Evolutionary conservation across 106 monocot species (phyloP).

Genomic region (Dioscorea zingiberensis): DNA sequence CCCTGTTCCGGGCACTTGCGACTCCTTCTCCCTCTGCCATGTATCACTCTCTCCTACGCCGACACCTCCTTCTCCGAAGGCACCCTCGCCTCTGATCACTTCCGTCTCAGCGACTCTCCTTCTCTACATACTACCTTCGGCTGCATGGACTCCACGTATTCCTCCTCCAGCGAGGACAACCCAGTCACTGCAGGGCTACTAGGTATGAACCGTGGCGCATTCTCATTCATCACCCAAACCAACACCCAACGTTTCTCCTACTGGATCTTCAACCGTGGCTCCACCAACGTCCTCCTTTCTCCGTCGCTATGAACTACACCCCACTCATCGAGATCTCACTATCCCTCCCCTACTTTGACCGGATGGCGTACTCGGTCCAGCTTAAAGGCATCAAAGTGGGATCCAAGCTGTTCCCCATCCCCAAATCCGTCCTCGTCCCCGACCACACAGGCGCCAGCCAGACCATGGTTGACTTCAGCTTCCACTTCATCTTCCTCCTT

Average conservation of each 20-base stretch:
- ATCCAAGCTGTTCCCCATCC: constrained; percentile 42
- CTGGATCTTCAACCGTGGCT: constrained; percentile 71
- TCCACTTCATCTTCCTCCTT: constrained; percentile 85
- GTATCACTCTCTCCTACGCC: constrained; percentile 80
- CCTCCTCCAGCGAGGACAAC: constrained; percentile 27
- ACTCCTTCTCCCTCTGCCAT: constrained; percentile 41
- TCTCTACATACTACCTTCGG: constrained; percentile 53
- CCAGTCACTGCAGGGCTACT: constrained; percentile 45
- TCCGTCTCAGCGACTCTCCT: constrained; percentile 36
- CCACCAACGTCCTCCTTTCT: constrained; percentile 48
- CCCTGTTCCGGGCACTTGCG: constrained; percentile 51
- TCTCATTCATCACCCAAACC: constrained; percentile 78
- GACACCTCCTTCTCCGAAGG: constrained; percentile 88
- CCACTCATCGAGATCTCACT: constrained; percentile 49
- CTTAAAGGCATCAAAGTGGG: constrained; percentile 71
- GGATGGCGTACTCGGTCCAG: constrained; percentile 87
- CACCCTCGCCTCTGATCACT: constrained; percentile 54
- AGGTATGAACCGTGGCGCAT: constrained; percentile 86
- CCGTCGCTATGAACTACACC: constrained; percentile 69
- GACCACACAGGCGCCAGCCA: constrained; percentile 97
- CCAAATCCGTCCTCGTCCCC: constrained; percentile 66
- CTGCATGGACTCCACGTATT: constrained; percentile 60
- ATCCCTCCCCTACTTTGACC: constrained; percentile 94
- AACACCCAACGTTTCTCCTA: constrained; percentile 64
- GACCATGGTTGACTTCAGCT: constrained; percentile 93